phyloP scores from a whole-genome alignment of 75 land plant species.

The Pseudotsuga menziesii region DNA sequence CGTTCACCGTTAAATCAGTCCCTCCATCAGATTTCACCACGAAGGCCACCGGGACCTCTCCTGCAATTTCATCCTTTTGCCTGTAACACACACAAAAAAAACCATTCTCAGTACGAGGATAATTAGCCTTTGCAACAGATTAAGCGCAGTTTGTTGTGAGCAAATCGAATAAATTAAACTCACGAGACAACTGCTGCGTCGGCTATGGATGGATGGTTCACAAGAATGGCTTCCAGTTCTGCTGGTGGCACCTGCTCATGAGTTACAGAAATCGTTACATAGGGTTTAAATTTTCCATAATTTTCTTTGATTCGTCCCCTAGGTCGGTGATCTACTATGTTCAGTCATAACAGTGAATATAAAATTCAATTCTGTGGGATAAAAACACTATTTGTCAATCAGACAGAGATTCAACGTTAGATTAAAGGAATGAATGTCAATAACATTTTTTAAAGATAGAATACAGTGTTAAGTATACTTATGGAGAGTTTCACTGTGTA shows the following conservation, averaged over 20 bases:
- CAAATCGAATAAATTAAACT: constrained; percentile 13
- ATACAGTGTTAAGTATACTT: no score
- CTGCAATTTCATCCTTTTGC: constrained; percentile 64
- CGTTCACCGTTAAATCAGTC: constrained; percentile 45
- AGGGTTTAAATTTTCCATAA: no score
- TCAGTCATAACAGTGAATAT: no score
- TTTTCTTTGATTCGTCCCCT: no score
- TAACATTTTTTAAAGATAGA: no score
- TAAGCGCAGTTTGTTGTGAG: neutral
- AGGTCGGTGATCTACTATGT: no score
- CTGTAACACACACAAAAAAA: constrained; percentile 12
- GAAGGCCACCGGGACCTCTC: constrained; percentile 82
- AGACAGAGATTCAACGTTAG: no score
- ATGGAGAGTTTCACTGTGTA: no score
- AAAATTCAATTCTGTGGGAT: no score
- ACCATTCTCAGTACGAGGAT: neutral
- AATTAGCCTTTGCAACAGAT: neutral
- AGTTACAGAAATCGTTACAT: neutral
- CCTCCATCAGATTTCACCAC: constrained; percentile 36
- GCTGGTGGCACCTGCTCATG: constrained; percentile 82
- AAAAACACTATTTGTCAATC: no score
- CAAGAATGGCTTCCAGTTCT: constrained; percentile 75
- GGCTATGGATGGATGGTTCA: constrained; percentile 47
- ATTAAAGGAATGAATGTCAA: no score
- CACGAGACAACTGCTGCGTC: constrained; percentile 97